phyloP scores from a whole-genome alignment of 352 stramenopile genomes.

The Pythium coloratum region DNA sequence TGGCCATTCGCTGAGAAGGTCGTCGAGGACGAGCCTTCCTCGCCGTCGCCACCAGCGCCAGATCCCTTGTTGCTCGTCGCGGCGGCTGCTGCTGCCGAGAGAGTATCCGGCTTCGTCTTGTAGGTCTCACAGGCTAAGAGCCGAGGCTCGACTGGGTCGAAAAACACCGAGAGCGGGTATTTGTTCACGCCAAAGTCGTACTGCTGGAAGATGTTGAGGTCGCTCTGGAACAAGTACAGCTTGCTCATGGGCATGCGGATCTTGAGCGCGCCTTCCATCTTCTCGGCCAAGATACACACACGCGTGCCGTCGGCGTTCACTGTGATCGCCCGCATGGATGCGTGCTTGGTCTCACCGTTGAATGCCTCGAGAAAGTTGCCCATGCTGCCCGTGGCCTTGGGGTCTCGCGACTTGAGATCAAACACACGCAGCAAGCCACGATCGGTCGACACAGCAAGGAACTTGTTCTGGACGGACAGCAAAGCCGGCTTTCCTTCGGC shows the following conservation, averaged over 20 bases:
- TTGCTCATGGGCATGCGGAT: conserved; percentile 86
- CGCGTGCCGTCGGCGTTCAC: conserved; percentile 90
- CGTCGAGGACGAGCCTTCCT: neutral
- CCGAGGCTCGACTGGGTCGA: conserved; percentile 87
- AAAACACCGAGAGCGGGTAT: conserved; percentile 85
- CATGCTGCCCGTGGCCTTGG: conserved; percentile 87
- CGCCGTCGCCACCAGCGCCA: conserved; percentile 21
- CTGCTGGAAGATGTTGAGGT: conserved; percentile 88
- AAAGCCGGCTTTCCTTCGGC: conserved; percentile 81
- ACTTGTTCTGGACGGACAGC: conserved; percentile 89
- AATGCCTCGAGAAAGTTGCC: conserved; percentile 65
- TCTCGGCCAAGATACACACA: conserved; percentile 87
- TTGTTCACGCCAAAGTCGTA: conserved; percentile 86
- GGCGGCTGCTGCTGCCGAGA: conserved; percentile 5
- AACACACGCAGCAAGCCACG: conserved; percentile 86
- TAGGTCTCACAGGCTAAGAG: conserved; percentile 86
- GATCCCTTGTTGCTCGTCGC: conserved; percentile 14
- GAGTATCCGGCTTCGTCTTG: conserved; percentile 43
- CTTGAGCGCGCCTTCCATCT: conserved; percentile 67
- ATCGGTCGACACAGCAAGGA: conserved; percentile 89
- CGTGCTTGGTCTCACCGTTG: conserved; percentile 48
- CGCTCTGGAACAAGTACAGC: conserved; percentile 89
- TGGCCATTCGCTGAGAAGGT: neutral
- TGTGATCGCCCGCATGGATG: conserved; percentile 60
- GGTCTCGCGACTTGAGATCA: conserved; percentile 80